phyloP scores from a whole-genome alignment of 345 rosid genomes.

The Murraya koenigii region DNA sequence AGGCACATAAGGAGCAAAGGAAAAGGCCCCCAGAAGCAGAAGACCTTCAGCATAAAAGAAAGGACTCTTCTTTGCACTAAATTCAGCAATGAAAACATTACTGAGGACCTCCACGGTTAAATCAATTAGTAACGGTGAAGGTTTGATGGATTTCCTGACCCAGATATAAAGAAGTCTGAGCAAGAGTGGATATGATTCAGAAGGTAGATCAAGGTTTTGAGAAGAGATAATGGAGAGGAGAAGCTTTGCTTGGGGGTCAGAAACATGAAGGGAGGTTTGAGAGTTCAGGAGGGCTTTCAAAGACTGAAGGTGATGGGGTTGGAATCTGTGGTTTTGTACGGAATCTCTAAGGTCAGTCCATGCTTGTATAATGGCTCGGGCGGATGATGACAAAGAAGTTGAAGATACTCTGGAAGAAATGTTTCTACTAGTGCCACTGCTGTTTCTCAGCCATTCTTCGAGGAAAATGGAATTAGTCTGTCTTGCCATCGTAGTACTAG shows the following conservation, averaged over 20 bases:
- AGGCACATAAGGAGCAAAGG: constrained; percentile 52
- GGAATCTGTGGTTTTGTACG: constrained; percentile 47
- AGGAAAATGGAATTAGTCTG: constrained; percentile 54
- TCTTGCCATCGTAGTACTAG: constrained; percentile 49
- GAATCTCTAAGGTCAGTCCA: constrained; percentile 89
- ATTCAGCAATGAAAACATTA: constrained; percentile 30
- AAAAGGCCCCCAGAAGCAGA: constrained; percentile 70
- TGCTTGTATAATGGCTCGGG: constrained; percentile 74
- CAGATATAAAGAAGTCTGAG: constrained; percentile 78
- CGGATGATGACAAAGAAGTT: constrained; percentile 43
- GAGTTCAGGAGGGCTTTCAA: constrained; percentile 59
- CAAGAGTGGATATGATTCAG: constrained; percentile 58
- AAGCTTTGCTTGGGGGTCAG: constrained; percentile 93
- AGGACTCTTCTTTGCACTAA: constrained; percentile 32
- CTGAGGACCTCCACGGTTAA: constrained; percentile 56
- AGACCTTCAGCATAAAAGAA: constrained; percentile 56
- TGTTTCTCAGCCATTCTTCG: constrained; percentile 72
- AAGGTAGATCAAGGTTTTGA: constrained; percentile 35
- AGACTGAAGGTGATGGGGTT: constrained; percentile 57
- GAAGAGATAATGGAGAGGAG: constrained; percentile 63
- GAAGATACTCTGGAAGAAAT: constrained; percentile 24
- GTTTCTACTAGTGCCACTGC: constrained; percentile 26
- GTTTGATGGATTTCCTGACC: constrained; percentile 82
- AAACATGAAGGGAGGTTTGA: constrained; percentile 74
- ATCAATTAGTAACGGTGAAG: constrained; percentile 54